Evolutionary conservation across 495 filamentous ascomycete species (phyloP).

Genomic region (Penicillium mononematosum): DNA sequence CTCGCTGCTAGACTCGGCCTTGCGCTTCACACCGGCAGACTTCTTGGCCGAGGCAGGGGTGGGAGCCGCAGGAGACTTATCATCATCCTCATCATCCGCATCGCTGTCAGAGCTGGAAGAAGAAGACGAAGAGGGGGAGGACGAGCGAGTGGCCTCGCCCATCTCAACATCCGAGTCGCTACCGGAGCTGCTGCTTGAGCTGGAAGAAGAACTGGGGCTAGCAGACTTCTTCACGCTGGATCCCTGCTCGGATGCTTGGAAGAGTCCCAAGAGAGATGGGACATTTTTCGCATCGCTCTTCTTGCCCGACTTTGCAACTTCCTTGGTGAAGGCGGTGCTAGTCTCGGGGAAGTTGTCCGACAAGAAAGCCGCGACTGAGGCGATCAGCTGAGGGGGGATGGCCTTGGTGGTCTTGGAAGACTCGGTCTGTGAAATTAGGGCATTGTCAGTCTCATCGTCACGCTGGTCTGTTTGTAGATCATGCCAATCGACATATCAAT

Average conservation of each 20-base stretch:
- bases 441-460: slow-evolving; percentile 13
- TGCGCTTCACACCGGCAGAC: slow-evolving; percentile 57
- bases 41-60: slow-evolving; percentile 35
- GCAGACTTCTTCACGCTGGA: slow-evolving; percentile 30
- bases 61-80: slow-evolving; percentile 27
- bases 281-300: slow-evolving; percentile 37
- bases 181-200: slow-evolving; percentile 19
- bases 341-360: slow-evolving; percentile 60
- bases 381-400: slow-evolving; percentile 56
- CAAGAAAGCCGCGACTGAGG: slow-evolving; percentile 66
- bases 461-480: neutral
- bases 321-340: slow-evolving; percentile 57
- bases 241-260: slow-evolving; percentile 46
- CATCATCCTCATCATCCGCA: slow-evolving; percentile 59
- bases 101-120: slow-evolving; percentile 60
- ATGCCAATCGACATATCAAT: neutral
- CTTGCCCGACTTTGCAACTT: slow-evolving; percentile 36
- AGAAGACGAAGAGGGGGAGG: slow-evolving; percentile 46
- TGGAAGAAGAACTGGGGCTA: slow-evolving; percentile 13
- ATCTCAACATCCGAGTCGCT: slow-evolving; percentile 58
- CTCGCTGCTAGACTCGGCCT: slow-evolving; percentile 55
- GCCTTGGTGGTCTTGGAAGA: slow-evolving; percentile 21
- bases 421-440: slow-evolving; percentile 17
- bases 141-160: slow-evolving; percentile 46
- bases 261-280: slow-evolving; percentile 50